Percentiles rank a stretch among this genome's conserved stretches.
Evolutionary conservation across 805 yeast genomes (phyloP).

Genomic region (Candida adriatica): DNA sequence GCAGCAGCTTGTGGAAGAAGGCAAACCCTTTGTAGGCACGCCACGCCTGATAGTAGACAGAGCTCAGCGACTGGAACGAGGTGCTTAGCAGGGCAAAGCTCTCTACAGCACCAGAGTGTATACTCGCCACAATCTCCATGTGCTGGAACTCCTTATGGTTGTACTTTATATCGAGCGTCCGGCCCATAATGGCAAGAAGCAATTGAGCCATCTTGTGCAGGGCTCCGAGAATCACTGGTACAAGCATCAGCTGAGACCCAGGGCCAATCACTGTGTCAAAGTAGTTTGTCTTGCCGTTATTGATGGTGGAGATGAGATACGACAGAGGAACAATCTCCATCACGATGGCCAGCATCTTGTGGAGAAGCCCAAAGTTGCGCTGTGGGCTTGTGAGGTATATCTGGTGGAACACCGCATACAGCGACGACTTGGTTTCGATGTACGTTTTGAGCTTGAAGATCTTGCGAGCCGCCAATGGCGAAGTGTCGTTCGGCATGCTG

Average conservation of each 20-base stretch:
- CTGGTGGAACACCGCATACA: slow-evolving; percentile 22
- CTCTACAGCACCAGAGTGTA: slow-evolving; percentile 19
- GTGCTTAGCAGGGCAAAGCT: slow-evolving; percentile 26
- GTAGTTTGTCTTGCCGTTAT: slow-evolving; percentile 20
- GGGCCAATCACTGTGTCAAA: slow-evolving; percentile 21
- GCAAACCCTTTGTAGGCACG: slow-evolving; percentile 45
- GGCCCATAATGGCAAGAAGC: slow-evolving; percentile 15
- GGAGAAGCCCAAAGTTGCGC: slow-evolving; percentile 5
- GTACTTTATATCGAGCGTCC: slow-evolving; percentile 25
- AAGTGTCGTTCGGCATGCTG: slow-evolving; percentile 15
- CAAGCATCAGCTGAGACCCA: slow-evolving; percentile 18
- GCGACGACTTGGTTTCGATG: slow-evolving; percentile 21
- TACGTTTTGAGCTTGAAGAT: slow-evolving; percentile 23
- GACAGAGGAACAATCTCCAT: slow-evolving; percentile 22
- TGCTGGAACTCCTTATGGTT: slow-evolving; percentile 11
- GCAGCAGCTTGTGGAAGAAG: slow-evolving; percentile 32
- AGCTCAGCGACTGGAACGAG: slow-evolving; percentile 37
- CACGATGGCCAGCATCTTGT: slow-evolving; percentile 14
- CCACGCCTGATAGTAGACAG: slow-evolving; percentile 62
- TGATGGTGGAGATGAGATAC: slow-evolving; percentile 18
- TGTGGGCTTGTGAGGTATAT: slow-evolving; percentile 17
- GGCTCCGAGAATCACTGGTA: slow-evolving; percentile 15
- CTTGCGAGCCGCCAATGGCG: slow-evolving; percentile 19
- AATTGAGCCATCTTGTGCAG: slow-evolving; percentile 19
- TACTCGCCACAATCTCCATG: slow-evolving; percentile 9